These are phyloP conservation scores for Penicillium pancosmium DNA, from an alignment of 495 filamentous ascomycete genomes.

Conservation along the genomic window DNA sequence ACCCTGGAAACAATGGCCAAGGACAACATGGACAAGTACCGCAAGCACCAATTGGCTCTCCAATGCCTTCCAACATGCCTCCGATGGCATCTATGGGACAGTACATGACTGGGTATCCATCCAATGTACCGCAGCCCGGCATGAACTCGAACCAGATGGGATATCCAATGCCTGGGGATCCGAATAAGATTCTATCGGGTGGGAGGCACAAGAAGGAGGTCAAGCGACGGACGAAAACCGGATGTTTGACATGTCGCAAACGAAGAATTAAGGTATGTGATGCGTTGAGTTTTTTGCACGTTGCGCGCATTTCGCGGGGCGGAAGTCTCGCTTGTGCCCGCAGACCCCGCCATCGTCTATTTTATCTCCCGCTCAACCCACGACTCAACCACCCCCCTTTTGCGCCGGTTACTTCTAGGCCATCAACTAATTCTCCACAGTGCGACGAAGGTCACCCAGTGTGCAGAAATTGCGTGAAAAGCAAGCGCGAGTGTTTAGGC, in stretches of 20 bases:
- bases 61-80: constrained; percentile 40
- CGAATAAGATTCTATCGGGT: constrained; percentile 70
- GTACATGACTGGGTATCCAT: constrained; percentile 49
- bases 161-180: constrained; percentile 43
- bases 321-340: constrained; percentile 51
- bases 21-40: constrained; percentile 42
- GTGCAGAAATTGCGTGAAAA: constrained; percentile 97
- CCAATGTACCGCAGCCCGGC: constrained; percentile 36
- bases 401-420: constrained; percentile 15
- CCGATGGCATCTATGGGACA: constrained; percentile 48
- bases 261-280: constrained; percentile 93
- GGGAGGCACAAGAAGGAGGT: constrained; percentile 97
- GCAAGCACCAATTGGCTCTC: constrained; percentile 50
- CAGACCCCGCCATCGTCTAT: constrained; percentile 46
- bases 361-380: constrained; percentile 29
- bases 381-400: constrained; percentile 19
- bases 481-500: constrained; percentile 93
- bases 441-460: constrained; percentile 95
- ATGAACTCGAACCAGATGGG: constrained; percentile 48
- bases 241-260: constrained; percentile 95
- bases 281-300: constrained; percentile 40
- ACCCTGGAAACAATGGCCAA: constrained; percentile 29
- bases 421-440: constrained; percentile 49
- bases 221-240: constrained; percentile 96
- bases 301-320: constrained; percentile 33